Evolutionary conservation across 352 stramenopile genomes (phyloP).

Genomic region (Phytophthora pseudosyringae): DNA sequence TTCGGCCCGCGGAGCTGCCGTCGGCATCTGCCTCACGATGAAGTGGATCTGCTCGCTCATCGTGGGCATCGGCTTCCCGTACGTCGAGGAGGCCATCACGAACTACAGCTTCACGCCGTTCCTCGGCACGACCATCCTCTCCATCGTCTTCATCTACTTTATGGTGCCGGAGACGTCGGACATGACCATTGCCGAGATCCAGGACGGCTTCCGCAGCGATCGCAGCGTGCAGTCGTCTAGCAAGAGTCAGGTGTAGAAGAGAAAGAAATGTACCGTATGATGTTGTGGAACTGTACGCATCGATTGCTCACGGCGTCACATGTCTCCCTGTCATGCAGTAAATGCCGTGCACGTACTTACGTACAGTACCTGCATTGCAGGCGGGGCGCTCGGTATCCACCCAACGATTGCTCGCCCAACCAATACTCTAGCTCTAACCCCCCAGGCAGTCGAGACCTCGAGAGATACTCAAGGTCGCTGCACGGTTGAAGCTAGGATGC

Average conservation of each 20-base stretch:
- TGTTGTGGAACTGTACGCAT: not conserved
- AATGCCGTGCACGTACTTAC: too few relatives aligned
- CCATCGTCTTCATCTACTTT: conserved; percentile 48
- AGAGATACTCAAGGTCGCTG: not conserved
- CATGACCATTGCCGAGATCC: conserved; percentile 71
- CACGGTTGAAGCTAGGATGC: not conserved
- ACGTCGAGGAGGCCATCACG: conserved; percentile 49
- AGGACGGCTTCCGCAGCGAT: conserved; percentile 44
- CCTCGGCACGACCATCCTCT: conserved; percentile 43
- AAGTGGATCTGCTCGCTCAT: conserved; percentile 61
- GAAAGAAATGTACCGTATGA: conserved; percentile 8
- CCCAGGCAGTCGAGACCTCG: not conserved
- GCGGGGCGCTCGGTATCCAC: too few relatives aligned
- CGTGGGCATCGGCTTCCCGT: conserved; percentile 62
- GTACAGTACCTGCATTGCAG: too few relatives aligned
- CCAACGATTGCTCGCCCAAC: too few relatives aligned
- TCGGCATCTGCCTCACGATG: conserved; percentile 47
- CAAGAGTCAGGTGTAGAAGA: conserved; percentile 30
- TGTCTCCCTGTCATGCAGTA: not conserved
- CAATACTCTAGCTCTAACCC: too few relatives aligned
- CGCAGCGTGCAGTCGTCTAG: conserved; percentile 10
- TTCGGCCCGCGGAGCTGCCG: conserved; percentile 46
- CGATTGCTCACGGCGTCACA: not conserved
- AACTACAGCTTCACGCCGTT: conserved; percentile 63
- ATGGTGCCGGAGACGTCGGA: conserved; percentile 68